phyloP scores from a whole-genome alignment of 2,329 filamentous ascomycete species.

The Capronia epimyces region DNA sequence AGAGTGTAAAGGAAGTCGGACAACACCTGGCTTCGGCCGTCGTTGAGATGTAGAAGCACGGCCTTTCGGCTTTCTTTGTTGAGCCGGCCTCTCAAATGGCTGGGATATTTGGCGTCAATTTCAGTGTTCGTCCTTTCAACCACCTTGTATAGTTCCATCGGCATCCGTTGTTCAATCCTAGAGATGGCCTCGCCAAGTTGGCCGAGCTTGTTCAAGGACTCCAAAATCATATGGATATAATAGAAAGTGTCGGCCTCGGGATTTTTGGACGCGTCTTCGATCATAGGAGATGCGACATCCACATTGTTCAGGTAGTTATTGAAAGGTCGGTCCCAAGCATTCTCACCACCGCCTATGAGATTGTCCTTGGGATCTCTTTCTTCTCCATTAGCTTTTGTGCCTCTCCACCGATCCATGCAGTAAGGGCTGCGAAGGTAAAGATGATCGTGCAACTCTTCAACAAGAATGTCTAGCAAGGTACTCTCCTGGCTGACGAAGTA shows the following conservation, averaged over 20 bases:
- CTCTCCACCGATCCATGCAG: conserved; percentile 92
- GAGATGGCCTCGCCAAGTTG: conserved; percentile 81
- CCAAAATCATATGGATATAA: conserved; percentile 81
- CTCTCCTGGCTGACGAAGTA: conserved; percentile 93
- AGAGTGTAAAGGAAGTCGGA: conserved; percentile 87
- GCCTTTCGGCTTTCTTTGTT: conserved; percentile 48
- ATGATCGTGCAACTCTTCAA: conserved; percentile 97
- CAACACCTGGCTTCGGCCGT: conserved; percentile 75
- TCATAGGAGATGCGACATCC: conserved; percentile 53
- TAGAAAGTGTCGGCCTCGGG: conserved; percentile 93
- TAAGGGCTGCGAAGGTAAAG: conserved; percentile 97
- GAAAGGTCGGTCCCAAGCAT: conserved; percentile 50
- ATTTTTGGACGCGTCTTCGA: conserved; percentile 86
- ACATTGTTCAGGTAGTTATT: conserved; percentile 55
- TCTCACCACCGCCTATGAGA: conserved; percentile 22
- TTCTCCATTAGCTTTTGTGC: conserved; percentile 47
- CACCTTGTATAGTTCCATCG: conserved; percentile 86
- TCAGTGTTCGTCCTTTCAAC: conserved; percentile 94
- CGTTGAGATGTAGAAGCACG: conserved; percentile 64
- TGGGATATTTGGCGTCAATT: conserved; percentile 88
- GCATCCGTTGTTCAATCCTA: conserved; percentile 83
- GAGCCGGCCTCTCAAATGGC: conserved; percentile 54
- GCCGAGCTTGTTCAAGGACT: conserved; percentile 83
- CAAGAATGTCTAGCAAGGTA: conserved; percentile 82
- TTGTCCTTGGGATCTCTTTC: conserved; percentile 25